Percentiles rank a stretch among this genome's conserved stretches.
These are phyloP conservation scores for Benincasa hispida DNA, from an alignment of 306 rosid species.

Conservation along the genomic window DNA sequence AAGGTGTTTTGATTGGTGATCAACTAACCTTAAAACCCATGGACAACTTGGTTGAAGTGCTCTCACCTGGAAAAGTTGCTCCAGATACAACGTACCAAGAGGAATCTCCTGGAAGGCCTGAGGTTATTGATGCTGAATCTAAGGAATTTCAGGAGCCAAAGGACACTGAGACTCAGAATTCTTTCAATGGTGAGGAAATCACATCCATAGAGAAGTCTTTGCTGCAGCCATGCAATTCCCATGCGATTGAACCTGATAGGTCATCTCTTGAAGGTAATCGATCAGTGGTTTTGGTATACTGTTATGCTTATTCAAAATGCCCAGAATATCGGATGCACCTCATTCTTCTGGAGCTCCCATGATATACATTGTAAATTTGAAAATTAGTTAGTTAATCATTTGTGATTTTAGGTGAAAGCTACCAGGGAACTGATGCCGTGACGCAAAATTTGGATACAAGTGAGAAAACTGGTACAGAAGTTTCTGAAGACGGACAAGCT, in stretches of 20 bases:
- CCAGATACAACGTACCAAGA: constrained; percentile 19
- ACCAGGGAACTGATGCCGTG: constrained; percentile 18
- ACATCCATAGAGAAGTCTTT: constrained; percentile 19
- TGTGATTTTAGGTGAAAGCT: constrained; percentile 31
- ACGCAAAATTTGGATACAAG: constrained; percentile 17
- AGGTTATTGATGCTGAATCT: constrained; percentile 50
- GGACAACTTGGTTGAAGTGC: constrained; percentile 28
- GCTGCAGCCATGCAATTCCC: constrained; percentile 58
- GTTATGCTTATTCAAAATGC: not conserved
- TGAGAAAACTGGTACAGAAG: constrained; percentile 24
- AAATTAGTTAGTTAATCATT: not conserved
- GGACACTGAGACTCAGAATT: constrained; percentile 22
- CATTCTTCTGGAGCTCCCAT: not conserved
- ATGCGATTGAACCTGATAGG: constrained; percentile 19
- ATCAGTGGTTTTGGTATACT: not conserved
- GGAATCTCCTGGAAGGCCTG: constrained; percentile 43
- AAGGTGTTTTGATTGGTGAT: constrained; percentile 34
- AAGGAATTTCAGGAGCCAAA: constrained; percentile 27
- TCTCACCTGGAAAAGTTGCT: constrained; percentile 20
- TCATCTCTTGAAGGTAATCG: constrained; percentile 38
- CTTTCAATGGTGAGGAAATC: constrained; percentile 24
- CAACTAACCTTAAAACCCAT: constrained; percentile 27
- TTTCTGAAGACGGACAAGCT: constrained; percentile 17
- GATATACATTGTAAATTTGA: not conserved
- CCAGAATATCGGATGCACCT: not conserved